Conservation (phyloP, 73 alveolate genomes). For the Stentor coeruleus region DNA sequence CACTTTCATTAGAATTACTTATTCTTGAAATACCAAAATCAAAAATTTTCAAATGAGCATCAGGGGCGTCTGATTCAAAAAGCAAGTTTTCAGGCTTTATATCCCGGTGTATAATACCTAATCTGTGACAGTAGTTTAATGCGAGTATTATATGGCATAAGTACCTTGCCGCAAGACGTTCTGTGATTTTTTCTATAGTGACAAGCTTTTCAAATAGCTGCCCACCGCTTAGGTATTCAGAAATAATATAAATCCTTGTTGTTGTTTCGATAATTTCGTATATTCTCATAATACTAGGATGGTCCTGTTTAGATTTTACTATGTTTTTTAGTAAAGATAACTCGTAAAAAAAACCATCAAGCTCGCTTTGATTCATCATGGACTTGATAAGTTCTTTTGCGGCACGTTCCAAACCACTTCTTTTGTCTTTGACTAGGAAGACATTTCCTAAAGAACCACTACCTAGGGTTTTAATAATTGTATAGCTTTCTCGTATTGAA, state of each 20-base stretch:
- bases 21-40: constrained; percentile 21
- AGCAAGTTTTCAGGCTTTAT: constrained; percentile 26
- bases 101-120: constrained; percentile 19
- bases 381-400: not conserved
- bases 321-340: constrained; percentile 23
- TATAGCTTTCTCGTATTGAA: constrained; percentile 6
- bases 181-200: not conserved
- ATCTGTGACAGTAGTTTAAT: constrained; percentile 15
- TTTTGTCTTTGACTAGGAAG: not conserved
- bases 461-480: constrained; percentile 8
- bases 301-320: constrained; percentile 34
- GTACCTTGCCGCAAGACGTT: constrained; percentile 17
- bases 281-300: constrained; percentile 84
- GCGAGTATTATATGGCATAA: constrained; percentile 4
- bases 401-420: constrained; percentile 4
- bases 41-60: not conserved
- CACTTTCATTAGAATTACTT: not conserved
- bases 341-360: not conserved
- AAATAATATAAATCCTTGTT: constrained; percentile 65
- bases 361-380: not conserved
- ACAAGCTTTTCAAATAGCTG: constrained; percentile 51
- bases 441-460: constrained; percentile 23
- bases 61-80: constrained; percentile 5
- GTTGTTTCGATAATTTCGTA: constrained; percentile 80
- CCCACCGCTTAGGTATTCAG: constrained; percentile 83